These are phyloP conservation scores for Coemansia umbellata DNA, from an alignment of 192 early-diverging fungal species.

Conservation along the genomic window DNA sequence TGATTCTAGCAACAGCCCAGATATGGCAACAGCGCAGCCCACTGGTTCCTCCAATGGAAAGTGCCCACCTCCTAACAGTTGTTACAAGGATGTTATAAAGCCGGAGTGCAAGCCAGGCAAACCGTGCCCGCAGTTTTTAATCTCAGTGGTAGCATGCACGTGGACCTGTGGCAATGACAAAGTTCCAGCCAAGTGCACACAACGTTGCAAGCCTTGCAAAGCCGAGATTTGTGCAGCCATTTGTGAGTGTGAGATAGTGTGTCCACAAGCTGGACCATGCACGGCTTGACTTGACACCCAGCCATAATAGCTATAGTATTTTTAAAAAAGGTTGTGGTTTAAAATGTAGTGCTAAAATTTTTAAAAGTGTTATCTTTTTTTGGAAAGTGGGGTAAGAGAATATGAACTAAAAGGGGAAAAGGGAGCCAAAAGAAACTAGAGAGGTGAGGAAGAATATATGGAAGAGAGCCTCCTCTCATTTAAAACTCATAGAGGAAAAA, in stretches of 20 bases:
- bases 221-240: slow-evolving; percentile 9
- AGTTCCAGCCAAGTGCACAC: slow-evolving; percentile 6
- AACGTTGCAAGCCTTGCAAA: slow-evolving; percentile 36
- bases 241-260: slow-evolving; percentile 37
- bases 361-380: not conserved
- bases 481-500: not conserved
- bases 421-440: not conserved
- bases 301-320: too few relatives aligned
- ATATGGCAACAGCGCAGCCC: too few relatives aligned
- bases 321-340: too few relatives aligned
- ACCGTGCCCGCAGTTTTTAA: slow-evolving; percentile 6
- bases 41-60: not conserved
- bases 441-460: not conserved
- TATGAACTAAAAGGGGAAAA: not conserved
- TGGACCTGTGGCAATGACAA: slow-evolving; percentile 10
- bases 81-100: slow-evolving; percentile 15
- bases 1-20: too few relatives aligned
- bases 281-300: too few relatives aligned
- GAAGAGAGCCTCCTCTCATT: not conserved
- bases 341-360: not conserved
- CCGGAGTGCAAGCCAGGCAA: slow-evolving; percentile 11
- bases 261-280: slow-evolving; percentile 16
- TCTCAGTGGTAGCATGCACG: slow-evolving; percentile 15
- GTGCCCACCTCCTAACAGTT: slow-evolving; percentile 18
- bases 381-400: not conserved